These are phyloP conservation scores for Byssochlamys sp. DNA, from an alignment of 2,329 filamentous ascomycete genomes.

Conservation along the genomic window DNA sequence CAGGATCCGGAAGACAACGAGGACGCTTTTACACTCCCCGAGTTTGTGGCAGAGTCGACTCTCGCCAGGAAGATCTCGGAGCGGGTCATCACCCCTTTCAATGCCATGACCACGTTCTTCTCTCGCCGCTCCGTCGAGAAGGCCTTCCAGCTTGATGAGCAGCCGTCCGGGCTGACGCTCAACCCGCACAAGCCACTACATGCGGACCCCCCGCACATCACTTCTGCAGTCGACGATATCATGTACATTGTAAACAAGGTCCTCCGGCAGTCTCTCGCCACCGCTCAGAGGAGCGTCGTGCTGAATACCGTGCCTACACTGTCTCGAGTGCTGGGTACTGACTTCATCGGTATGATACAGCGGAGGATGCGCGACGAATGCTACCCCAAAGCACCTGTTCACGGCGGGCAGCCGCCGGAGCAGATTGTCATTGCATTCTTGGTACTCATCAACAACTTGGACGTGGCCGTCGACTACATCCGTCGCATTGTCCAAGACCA, in stretches of 20 bases:
- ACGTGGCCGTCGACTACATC: constrained; percentile 84
- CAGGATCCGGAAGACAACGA: constrained; percentile 46
- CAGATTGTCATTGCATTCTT: constrained; percentile 81
- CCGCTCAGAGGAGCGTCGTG: constrained; percentile 70
- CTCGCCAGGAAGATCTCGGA: constrained; percentile 31
- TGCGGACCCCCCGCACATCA: constrained; percentile 78
- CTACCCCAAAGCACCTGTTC: constrained; percentile 69
- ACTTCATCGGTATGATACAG: constrained; percentile 95
- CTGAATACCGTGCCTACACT: constrained; percentile 69
- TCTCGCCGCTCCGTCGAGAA: constrained; percentile 93
- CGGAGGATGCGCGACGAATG: constrained; percentile 95
- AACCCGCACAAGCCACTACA: constrained; percentile 62
- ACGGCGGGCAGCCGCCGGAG: constrained; percentile 76
- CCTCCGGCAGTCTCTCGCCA: constrained; percentile 74
- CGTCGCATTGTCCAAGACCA: constrained; percentile 69
- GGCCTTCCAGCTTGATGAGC: constrained; percentile 90
- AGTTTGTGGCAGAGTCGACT: constrained; percentile 38
- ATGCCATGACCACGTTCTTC: constrained; percentile 89
- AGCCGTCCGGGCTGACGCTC: constrained; percentile 67
- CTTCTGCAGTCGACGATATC: constrained; percentile 90
- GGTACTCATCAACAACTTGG: constrained; percentile 88
- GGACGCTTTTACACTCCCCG: constrained; percentile 56
- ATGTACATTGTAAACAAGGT: constrained; percentile 98
- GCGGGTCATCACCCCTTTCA: constrained; percentile 79
- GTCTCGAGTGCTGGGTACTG: constrained; percentile 67